phyloP scores from a whole-genome alignment of 805 yeast genomes.

The Pichia californica region DNA sequence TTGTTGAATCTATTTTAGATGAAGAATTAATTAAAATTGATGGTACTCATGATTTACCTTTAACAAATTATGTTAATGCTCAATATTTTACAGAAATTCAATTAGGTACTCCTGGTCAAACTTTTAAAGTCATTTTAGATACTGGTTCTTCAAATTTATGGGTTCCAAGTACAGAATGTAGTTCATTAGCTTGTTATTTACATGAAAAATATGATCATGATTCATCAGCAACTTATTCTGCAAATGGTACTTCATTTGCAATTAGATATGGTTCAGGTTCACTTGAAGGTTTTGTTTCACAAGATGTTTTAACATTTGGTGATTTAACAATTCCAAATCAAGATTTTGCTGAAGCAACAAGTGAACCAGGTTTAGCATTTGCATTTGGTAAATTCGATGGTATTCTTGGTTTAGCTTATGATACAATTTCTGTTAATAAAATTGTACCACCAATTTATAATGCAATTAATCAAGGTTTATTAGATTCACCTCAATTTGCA shows the following conservation, averaged over 20 bases:
- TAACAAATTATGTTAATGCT: slow-evolving; percentile 91
- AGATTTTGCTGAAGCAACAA: slow-evolving; percentile 95
- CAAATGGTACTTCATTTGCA: slow-evolving; percentile 79
- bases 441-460: slow-evolving; percentile 93
- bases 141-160: slow-evolving; percentile 96
- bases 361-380: slow-evolving; percentile 95
- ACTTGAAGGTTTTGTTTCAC: slow-evolving; percentile 85
- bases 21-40: slow-evolving; percentile 21
- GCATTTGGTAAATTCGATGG: slow-evolving; percentile 99
- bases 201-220: slow-evolving; percentile 87
- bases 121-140: slow-evolving; percentile 89
- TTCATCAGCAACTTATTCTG: slow-evolving; percentile 73
- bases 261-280: slow-evolving; percentile 93
- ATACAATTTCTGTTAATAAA: slow-evolving; percentile 80
- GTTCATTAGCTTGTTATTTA: slow-evolving; percentile 91
- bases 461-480: slow-evolving; percentile 73
- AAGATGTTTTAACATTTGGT: slow-evolving; percentile 76
- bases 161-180: slow-evolving; percentile 88
- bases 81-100: slow-evolving; percentile 91
- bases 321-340: slow-evolving; percentile 80
- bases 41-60: slow-evolving; percentile 67
- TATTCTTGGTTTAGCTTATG: slow-evolving; percentile 90
- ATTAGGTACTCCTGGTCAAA: slow-evolving; percentile 89
- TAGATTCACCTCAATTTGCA: slow-evolving; percentile 81
- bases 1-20: slow-evolving; percentile 23